Percentiles rank a stretch among this genome's conserved stretches.
These are phyloP conservation scores for Rhizoctonia solani DNA, from an alignment of 1,284 basidiomycete species.

Conservation along the genomic window DNA sequence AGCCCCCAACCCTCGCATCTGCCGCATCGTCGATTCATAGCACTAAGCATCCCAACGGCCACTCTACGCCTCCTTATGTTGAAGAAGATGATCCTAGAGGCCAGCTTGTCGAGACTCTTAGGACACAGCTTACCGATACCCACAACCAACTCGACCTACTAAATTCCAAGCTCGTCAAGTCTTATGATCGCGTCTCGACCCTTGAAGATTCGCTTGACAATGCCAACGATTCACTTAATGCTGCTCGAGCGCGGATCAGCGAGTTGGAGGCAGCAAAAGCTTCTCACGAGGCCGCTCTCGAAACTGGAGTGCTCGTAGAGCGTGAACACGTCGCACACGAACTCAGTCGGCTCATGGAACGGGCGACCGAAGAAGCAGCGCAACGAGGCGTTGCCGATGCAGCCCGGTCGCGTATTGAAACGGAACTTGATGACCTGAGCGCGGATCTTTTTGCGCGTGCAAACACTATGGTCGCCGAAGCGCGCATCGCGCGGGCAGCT, in stretches of 20 bases:
- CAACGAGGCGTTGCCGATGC: conserved; percentile 88
- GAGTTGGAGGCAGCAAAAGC: conserved; percentile 75
- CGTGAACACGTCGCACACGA: conserved; percentile 88
- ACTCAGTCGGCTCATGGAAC: conserved; percentile 92
- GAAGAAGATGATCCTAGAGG: conserved; percentile 61
- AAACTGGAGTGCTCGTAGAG: conserved; percentile 91
- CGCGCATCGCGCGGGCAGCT: conserved; percentile 70
- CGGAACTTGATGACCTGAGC: conserved; percentile 89
- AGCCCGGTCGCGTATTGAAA: conserved; percentile 75
- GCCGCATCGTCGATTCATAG: conserved; percentile 18
- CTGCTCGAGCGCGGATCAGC: conserved; percentile 64
- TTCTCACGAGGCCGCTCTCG: conserved; percentile 76
- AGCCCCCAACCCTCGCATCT: conserved; percentile 15
- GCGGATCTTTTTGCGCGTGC: conserved; percentile 86
- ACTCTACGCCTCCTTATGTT: background rate
- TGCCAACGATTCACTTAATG: conserved; percentile 59
- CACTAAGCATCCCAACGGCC: conserved; percentile 17
- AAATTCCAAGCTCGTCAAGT: conserved; percentile 89
- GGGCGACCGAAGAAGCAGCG: conserved; percentile 90
- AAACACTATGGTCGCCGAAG: conserved; percentile 92
- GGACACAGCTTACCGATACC: conserved; percentile 81
- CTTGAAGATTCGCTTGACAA: conserved; percentile 90
- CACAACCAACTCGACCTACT: conserved; percentile 88
- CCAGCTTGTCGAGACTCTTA: conserved; percentile 76
- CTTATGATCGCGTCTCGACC: conserved; percentile 90